phyloP scores from a whole-genome alignment of 1,139 yeast genomes.

The Debaryomyces sp. region DNA sequence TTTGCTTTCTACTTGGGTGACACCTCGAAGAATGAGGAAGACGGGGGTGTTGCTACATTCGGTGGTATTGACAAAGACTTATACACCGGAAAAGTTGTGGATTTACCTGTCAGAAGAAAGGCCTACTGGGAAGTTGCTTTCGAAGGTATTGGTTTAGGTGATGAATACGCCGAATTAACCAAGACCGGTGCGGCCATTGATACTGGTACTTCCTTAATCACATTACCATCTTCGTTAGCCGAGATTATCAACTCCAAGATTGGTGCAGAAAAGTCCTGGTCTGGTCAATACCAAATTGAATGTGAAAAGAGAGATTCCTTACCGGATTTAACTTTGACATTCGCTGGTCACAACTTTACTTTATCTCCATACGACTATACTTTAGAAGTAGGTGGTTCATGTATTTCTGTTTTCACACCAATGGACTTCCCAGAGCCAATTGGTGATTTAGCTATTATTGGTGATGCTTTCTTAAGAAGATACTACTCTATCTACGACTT shows the following conservation, averaged over 20 bases:
- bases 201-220: constrained; percentile 95
- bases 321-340: constrained; percentile 89
- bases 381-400: constrained; percentile 88
- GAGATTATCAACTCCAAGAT: constrained; percentile 93
- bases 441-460: constrained; percentile 93
- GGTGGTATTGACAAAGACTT: constrained; percentile 86
- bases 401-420: constrained; percentile 95
- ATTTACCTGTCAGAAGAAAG: constrained; percentile 98
- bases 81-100: constrained; percentile 80
- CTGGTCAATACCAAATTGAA: constrained; percentile 93
- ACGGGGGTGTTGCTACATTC: constrained; percentile 90
- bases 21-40: constrained; percentile 58
- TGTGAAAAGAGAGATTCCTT: constrained; percentile 79
- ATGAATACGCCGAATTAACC: constrained; percentile 80
- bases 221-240: constrained; percentile 92
- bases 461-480: constrained; percentile 95
- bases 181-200: constrained; percentile 96
- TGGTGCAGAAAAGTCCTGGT: constrained; percentile 96
- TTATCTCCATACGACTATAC: constrained; percentile 88
- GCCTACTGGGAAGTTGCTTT: constrained; percentile 99
- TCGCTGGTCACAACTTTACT: constrained; percentile 89
- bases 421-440: constrained; percentile 97
- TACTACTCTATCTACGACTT: constrained; percentile 93
- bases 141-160: constrained; percentile 88
- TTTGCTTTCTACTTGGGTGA: constrained; percentile 93